A percentile compares a stretch with the other conserved stretches of the same genome.
These are phyloP conservation scores for Mangifera indica DNA, from an alignment of 345 rosid genomes.

Conservation along the genomic window DNA sequence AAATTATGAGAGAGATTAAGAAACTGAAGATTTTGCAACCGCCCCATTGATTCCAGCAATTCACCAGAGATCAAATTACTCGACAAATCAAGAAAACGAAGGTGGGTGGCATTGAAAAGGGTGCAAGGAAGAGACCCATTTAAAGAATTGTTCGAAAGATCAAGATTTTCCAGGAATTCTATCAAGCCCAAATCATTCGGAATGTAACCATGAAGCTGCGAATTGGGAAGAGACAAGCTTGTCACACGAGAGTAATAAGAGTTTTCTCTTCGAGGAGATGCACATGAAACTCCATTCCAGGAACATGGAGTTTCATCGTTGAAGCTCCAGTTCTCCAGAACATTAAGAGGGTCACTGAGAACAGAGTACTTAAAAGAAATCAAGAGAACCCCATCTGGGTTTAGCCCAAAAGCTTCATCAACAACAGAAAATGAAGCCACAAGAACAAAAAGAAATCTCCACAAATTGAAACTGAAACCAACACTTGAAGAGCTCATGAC, in stretches of 20 bases:
- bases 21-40: conserved; percentile 45
- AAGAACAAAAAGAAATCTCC: conserved; percentile 30
- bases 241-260: conserved; percentile 43
- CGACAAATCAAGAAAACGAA: conserved; percentile 71
- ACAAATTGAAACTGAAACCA: conserved; percentile 28
- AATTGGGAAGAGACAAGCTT: conserved; percentile 57
- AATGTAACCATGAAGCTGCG: conserved; percentile 66
- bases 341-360: conserved; percentile 61
- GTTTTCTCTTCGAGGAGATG: conserved; percentile 28
- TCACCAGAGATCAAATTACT: conserved; percentile 60
- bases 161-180: conserved; percentile 51
- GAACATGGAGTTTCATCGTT: conserved; percentile 67
- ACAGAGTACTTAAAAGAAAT: conserved; percentile 74
- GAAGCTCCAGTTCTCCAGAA: conserved; percentile 58
- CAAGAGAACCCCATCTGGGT: conserved; percentile 72
- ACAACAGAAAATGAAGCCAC: conserved; percentile 9
- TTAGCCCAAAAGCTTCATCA: conserved; percentile 39
- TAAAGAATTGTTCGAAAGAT: conserved; percentile 75
- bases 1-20: conserved; percentile 73
- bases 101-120: conserved; percentile 54
- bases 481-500: conserved; percentile 43
- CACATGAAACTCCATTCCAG: conserved; percentile 79
- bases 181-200: conserved; percentile 69
- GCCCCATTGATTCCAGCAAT: conserved; percentile 46
- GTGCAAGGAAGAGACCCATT: conserved; percentile 73